phyloP scores from a whole-genome alignment of 1,139 yeast genomes.

The Hyphopichia khmerensis region DNA sequence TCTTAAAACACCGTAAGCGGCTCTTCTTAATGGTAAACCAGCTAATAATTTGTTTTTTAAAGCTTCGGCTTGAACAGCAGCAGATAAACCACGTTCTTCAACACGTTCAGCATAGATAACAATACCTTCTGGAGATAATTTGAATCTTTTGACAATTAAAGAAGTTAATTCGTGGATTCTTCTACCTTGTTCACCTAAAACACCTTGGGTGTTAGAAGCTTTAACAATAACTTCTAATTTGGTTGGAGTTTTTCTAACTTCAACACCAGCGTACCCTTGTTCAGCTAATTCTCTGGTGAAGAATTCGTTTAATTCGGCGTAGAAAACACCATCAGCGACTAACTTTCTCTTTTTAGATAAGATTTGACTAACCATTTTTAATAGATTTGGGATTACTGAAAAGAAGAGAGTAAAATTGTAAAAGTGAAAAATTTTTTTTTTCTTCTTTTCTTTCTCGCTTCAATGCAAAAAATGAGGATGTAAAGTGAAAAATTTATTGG shows the following conservation, averaged over 20 bases:
- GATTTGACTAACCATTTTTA: conserved; percentile 48
- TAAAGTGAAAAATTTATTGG: no score
- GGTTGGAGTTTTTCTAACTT: conserved; percentile 98
- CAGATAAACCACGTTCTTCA: conserved; percentile 99
- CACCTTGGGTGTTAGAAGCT: conserved; percentile 99
- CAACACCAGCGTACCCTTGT: conserved; percentile 99
- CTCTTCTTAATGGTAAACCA: conserved; percentile 99
- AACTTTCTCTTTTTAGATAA: conserved; percentile 85
- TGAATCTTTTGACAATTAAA: conserved; percentile 98
- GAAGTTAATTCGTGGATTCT: conserved; percentile 99
- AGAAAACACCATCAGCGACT: conserved; percentile 99
- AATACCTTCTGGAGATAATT: conserved; percentile 90
- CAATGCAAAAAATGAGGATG: no score
- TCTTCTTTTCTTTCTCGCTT: no score
- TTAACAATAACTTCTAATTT: conserved; percentile 98
- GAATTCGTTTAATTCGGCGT: conserved; percentile 99
- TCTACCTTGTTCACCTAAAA: conserved; percentile 99
- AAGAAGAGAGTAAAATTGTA: conserved; percentile 3
- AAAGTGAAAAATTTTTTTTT: no score
- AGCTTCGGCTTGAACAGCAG: conserved; percentile 99
- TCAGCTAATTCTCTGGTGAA: conserved; percentile 99
- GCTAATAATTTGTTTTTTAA: conserved; percentile 95
- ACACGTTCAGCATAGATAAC: conserved; percentile 98
- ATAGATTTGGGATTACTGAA: conserved; percentile 3
- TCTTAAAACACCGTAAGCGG: conserved; percentile 99